Conservation (phyloP, 495 filamentous ascomycete genomes). For the Daldinia caldariorum region DNA sequence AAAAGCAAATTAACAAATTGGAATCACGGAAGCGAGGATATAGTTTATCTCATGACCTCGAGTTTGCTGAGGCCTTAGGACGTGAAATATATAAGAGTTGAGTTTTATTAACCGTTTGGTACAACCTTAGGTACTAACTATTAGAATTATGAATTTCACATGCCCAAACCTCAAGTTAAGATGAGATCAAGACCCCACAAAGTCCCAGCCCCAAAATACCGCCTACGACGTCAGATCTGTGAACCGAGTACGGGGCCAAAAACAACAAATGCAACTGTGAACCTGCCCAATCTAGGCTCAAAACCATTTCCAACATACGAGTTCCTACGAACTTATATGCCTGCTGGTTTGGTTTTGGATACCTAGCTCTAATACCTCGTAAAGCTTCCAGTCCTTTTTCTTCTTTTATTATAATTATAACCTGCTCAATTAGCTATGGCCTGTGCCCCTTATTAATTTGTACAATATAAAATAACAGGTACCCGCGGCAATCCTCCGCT, state of each 20-base stretch:
- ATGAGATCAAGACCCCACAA: background rate
- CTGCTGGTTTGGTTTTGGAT: background rate
- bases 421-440: background rate
- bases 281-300: background rate
- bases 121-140: background rate
- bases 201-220: background rate
- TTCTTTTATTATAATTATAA: background rate
- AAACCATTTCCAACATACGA: background rate
- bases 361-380: background rate
- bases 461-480: conserved; percentile 4
- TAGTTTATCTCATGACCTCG: background rate
- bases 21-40: background rate
- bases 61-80: background rate
- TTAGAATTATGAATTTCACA: background rate
- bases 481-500: background rate
- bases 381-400: background rate
- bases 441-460: background rate
- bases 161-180: background rate
- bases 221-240: background rate
- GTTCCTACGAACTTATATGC: background rate
- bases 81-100: too few species aligned
- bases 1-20: conserved; percentile 2
- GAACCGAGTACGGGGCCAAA: background rate
- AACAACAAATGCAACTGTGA: background rate
- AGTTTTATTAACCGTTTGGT: too few species aligned